phyloP scores from a whole-genome alignment of 306 rosid species.

The Quercus gilva region DNA sequence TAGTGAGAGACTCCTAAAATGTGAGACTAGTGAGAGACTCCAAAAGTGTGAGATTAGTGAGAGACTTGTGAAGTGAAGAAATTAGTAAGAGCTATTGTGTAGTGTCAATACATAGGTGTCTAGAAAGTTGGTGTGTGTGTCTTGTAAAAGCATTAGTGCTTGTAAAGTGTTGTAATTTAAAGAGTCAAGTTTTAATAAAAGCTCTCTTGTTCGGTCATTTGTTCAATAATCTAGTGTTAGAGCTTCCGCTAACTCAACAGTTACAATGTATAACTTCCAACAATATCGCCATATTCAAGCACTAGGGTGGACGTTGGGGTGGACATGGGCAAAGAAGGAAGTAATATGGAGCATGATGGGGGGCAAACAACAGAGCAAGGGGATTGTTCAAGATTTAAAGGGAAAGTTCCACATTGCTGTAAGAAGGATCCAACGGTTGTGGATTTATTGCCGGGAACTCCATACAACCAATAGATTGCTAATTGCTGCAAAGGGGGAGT shows the following conservation, averaged over 20 bases:
- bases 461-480: constrained; percentile 88
- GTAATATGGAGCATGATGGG: constrained; percentile 96
- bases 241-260: too few species aligned
- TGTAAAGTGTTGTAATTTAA: too few species aligned
- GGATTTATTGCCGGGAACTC: constrained; percentile 91
- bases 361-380: constrained; percentile 88
- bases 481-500: constrained; percentile 98
- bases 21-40: too few species aligned
- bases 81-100: too few species aligned
- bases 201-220: too few species aligned
- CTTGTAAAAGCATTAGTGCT: too few species aligned
- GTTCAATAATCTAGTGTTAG: too few species aligned
- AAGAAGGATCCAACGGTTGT: constrained; percentile 82
- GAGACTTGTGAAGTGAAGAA: too few species aligned
- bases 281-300: constrained; percentile 89
- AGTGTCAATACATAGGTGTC: constrained; percentile 29
- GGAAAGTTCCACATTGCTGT: constrained; percentile 83
- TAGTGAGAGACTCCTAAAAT: too few species aligned
- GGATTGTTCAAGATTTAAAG: constrained; percentile 82
- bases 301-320: constrained; percentile 88
- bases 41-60: too few species aligned
- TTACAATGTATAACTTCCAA: constrained; percentile 88
- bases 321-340: constrained; percentile 99
- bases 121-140: too few species aligned
- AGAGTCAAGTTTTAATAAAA: too few species aligned